Base-by-base conservation (phyloP, 352 stramenopile genomes). In the Phytophthora sp. region DNA sequence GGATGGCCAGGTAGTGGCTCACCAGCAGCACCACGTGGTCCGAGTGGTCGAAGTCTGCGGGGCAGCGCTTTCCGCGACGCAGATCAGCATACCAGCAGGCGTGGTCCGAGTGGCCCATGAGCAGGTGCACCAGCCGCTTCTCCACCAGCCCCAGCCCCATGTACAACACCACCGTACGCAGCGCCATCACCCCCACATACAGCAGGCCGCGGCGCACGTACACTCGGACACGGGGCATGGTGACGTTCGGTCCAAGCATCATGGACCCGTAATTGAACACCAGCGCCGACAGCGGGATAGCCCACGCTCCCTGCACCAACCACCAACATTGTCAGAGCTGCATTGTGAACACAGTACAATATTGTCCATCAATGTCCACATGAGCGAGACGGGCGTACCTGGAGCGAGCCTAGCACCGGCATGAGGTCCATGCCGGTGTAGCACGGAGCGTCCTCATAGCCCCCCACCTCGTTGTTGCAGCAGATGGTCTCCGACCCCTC, bases 1-100 rank as follows among this genome's bases (percentile, higher is more conserved):
- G 55, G 26, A 91, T 85, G 21, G 81, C 79, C 32, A 94, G 10
- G 68, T 89, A 94, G 49, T 94, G 85, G 44, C 75, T 70, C 12
- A 91, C 72, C 34, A 91, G 74, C 46, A 94, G 65, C 53, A 94
- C 82, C 11, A 94, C 57, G 66, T 94, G 85, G 66, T 94, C 85
- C 45, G 85, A 90, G 62, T 89, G 82, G 67, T 94, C 85, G 54
- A 94, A 94, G 20, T 61, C 55, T 59, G 69, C 37, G 4, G 74
- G 63, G 39, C 85, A 94, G 27, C 62, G 62, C 30, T 82, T 64
- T 61, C 77, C 74, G 23, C 69, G 79, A 28, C 85, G 85, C 46
- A 89, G 54, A 11, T 67, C 54, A 12, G 69, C 69, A 57, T 90
- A 94, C 83, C 81, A 90, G 70, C 83, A 91, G 13, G 58, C 66